Percentiles rank a stretch among this genome's conserved stretches.
These are phyloP conservation scores for Leccinum pellstonianum DNA, from an alignment of 768 basidiomycete genomes.

Conservation along the genomic window DNA sequence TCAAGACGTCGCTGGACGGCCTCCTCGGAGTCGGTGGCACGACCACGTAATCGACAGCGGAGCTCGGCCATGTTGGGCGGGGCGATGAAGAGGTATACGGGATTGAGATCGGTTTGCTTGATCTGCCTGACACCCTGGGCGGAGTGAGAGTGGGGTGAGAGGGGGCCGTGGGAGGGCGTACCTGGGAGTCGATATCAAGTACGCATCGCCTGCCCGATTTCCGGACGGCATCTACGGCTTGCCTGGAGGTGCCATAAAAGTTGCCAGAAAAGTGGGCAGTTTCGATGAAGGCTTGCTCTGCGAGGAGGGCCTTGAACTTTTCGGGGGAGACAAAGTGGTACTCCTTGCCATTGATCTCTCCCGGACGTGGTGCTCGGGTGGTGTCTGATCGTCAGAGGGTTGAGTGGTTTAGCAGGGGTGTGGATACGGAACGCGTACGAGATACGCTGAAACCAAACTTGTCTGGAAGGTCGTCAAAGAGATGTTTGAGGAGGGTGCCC, in stretches of 20 bases:
- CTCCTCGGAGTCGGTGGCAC: slow-evolving; percentile 81
- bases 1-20: slow-evolving; percentile 73
- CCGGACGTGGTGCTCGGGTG: slow-evolving; percentile 78
- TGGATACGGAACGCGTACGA: slow-evolving; percentile 48
- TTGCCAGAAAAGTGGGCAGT: slow-evolving; percentile 93
- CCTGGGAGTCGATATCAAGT: slow-evolving; percentile 96
- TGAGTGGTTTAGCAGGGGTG: neutral
- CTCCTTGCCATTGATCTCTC: slow-evolving; percentile 77
- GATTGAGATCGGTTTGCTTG: slow-evolving; percentile 76
- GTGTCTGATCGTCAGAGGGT: slow-evolving; percentile 58
- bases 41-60: slow-evolving; percentile 63
- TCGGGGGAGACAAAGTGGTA: slow-evolving; percentile 82
- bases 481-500: slow-evolving; percentile 79
- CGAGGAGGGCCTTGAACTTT: slow-evolving; percentile 69
- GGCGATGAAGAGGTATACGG: slow-evolving; percentile 89
- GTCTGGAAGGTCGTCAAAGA: slow-evolving; percentile 79
- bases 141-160: neutral
- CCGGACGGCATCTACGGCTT: slow-evolving; percentile 69
- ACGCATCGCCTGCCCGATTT: slow-evolving; percentile 78
- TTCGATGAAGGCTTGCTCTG: slow-evolving; percentile 82
- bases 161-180: neutral
- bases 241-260: slow-evolving; percentile 87
- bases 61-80: slow-evolving; percentile 80
- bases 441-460: slow-evolving; percentile 93
- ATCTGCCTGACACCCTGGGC: slow-evolving; percentile 87